Percentiles rank a stretch among this genome's conserved stretches.
Evolutionary conservation across 2,329 filamentous ascomycete genomes (phyloP).

Genomic region (Proliferodiscus dingleyae): DNA sequence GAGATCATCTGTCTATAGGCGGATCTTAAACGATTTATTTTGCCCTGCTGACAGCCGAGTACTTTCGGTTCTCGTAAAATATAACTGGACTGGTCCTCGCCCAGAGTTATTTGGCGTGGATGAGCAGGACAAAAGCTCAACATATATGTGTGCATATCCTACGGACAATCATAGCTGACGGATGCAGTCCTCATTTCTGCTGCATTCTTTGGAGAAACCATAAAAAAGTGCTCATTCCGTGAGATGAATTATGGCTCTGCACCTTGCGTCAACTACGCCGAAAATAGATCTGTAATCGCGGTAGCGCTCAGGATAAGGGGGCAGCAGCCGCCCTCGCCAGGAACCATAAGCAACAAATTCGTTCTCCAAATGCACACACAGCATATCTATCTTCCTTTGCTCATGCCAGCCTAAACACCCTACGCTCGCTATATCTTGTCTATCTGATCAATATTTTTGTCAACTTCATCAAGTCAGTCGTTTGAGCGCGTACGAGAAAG

Average conservation of each 20-base stretch:
- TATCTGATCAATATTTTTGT: constrained; percentile 14
- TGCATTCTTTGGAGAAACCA: not conserved
- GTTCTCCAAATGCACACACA: not conserved
- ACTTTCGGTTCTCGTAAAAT: too few relatives aligned
- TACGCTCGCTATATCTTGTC: constrained; percentile 26
- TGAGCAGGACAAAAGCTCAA: too few relatives aligned
- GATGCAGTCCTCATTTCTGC: not conserved
- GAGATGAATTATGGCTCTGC: not conserved
- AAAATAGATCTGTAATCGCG: constrained; percentile 1
- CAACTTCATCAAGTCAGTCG: constrained; percentile 25
- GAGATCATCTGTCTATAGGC: too few relatives aligned
- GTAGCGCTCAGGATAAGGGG: constrained; percentile 1
- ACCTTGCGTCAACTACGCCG: not conserved
- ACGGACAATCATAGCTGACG: not conserved
- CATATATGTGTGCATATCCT: not conserved
- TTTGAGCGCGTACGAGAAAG: constrained; percentile 23
- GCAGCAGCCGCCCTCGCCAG: not conserved
- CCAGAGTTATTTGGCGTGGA: too few relatives aligned
- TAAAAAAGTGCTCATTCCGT: not conserved
- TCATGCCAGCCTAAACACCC: not conserved
- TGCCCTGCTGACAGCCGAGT: too few relatives aligned
- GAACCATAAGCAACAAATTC: not conserved
- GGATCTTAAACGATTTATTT: too few relatives aligned
- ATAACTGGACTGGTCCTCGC: too few relatives aligned
- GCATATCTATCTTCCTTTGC: not conserved